Evolutionary conservation across 495 filamentous ascomycete species (phyloP), one percentile per base, ranked within the genome.

Genomic region (Annulohypoxylon moriforme): DNA sequence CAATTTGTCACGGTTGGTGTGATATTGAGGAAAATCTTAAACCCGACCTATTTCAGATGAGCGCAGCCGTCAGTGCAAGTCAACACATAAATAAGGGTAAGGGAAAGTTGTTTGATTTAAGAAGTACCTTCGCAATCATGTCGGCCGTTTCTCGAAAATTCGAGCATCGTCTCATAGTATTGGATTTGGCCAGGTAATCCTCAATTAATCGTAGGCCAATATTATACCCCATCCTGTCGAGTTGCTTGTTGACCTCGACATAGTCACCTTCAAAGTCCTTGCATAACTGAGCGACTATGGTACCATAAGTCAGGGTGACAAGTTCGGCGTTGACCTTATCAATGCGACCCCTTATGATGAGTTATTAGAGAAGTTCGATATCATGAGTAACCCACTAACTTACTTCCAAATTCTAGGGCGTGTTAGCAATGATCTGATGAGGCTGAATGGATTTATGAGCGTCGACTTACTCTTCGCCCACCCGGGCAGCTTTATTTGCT

Each of bases 221-320:
- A 73, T 97, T 98, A 85, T 98, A 97, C 38, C 96, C 96, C 96
- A 99, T 99, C 82, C 94, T 96, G 77, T 99, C 96, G 49, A 99
- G 85, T 78, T 99, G 96, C 81, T 93, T 93, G 83, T 99, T 99
- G 78, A 94, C 95, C 78, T 98, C 93, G 56, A 88, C 85, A 75
- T 99, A 99, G 80, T 98, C 91, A 67, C 89, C 89, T 68, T 97
- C 93, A 76, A 91, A 97, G 84, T 99, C 96, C 78, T 95, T 94
- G 82, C 94, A 97, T 59, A 99, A 86, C 80, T 98, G 96, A 40
- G 93, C 91, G 60, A 99, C 96, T 73, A 99, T 97, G 13, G 96
- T 98, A 67, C 96, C 96, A 77, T 99, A 99, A 42, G 96, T 99
- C 75, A 99, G 87, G 64, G 95, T 97, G 20, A 99, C 96, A 70